Percentiles rank a stretch among this genome's conserved stretches.
These are phyloP conservation scores for Hypoxylon sp. DNA, from an alignment of 2,329 filamentous ascomycete species.

Conservation along the genomic window DNA sequence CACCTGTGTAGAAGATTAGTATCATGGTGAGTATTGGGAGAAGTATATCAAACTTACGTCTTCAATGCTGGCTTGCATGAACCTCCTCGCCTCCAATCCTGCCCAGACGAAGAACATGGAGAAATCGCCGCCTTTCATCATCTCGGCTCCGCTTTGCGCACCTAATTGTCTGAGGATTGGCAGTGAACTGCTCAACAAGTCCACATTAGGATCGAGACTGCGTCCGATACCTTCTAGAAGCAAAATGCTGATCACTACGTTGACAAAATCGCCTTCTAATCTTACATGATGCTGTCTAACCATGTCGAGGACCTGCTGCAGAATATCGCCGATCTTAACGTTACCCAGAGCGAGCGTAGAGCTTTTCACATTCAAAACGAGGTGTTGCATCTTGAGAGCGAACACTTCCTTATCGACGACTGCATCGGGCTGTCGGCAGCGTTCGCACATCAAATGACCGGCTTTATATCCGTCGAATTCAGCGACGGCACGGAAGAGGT, in stretches of 20 bases:
- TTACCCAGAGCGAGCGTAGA: slow-evolving; percentile 92
- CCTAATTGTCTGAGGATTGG: slow-evolving; percentile 92
- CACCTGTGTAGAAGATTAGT: slow-evolving; percentile 64
- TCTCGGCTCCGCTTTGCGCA: slow-evolving; percentile 78
- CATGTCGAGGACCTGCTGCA: slow-evolving; percentile 92
- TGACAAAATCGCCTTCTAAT: slow-evolving; percentile 97
- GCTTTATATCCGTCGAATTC: slow-evolving; percentile 98
- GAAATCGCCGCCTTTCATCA: slow-evolving; percentile 80
- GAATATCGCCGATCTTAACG: slow-evolving; percentile 94
- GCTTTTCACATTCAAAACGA: slow-evolving; percentile 91
- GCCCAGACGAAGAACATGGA: slow-evolving; percentile 93
- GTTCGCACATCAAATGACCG: slow-evolving; percentile 94
- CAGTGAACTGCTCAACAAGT: slow-evolving; percentile 87
- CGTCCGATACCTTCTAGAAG: slow-evolving; percentile 94
- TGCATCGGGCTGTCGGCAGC: slow-evolving; percentile 91
- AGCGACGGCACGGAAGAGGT: slow-evolving; percentile 94
- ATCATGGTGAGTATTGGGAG: slow-evolving; percentile 12
- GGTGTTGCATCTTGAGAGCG: slow-evolving; percentile 95
- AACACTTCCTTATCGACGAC: slow-evolving; percentile 93
- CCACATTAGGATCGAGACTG: slow-evolving; percentile 86
- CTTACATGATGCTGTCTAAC: slow-evolving; percentile 93
- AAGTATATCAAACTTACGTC: slow-evolving; percentile 71
- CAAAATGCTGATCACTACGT: slow-evolving; percentile 95
- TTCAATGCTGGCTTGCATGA: slow-evolving; percentile 90
- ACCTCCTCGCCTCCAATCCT: slow-evolving; percentile 88